Evolutionary conservation across 1,139 yeast species (phyloP).

Genomic region (Scheffersomyces insectosa): DNA sequence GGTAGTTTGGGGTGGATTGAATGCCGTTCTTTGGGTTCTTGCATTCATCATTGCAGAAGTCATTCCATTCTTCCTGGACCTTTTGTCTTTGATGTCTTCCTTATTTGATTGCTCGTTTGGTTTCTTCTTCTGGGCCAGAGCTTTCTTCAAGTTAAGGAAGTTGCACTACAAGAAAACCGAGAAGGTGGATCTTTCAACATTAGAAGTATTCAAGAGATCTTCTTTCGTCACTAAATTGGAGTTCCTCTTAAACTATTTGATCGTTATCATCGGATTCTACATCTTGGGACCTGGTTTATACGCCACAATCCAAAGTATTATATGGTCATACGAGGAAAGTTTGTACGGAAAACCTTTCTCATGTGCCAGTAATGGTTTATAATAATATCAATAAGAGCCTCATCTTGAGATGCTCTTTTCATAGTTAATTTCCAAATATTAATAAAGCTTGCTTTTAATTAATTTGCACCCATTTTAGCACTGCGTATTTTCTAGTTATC

Average conservation of each 20-base stretch:
- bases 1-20: constrained; percentile 50
- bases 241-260: constrained; percentile 32
- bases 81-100: constrained; percentile 61
- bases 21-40: constrained; percentile 47
- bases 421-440: no score
- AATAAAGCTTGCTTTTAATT: no score
- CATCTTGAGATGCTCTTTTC: no score
- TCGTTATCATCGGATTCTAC: constrained; percentile 50
- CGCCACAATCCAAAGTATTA: constrained; percentile 54
- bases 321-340: constrained; percentile 46
- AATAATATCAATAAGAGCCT: neutral
- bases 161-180: constrained; percentile 10
- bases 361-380: constrained; percentile 47
- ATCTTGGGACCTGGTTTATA: constrained; percentile 62
- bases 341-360: constrained; percentile 52
- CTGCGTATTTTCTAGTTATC: no score
- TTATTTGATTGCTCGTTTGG: constrained; percentile 69
- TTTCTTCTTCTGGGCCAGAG: constrained; percentile 66
- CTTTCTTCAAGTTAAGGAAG: constrained; percentile 47
- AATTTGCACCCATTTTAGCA: no score
- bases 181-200: constrained; percentile 7
- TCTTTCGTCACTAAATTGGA: constrained; percentile 27
- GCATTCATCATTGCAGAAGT: constrained; percentile 63
- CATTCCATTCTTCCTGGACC: constrained; percentile 61
- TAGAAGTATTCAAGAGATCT: constrained; percentile 20